Base-by-base conservation (phyloP, 2,329 filamentous ascomycete species). In the Microdochium trichocladiopsis region DNA sequence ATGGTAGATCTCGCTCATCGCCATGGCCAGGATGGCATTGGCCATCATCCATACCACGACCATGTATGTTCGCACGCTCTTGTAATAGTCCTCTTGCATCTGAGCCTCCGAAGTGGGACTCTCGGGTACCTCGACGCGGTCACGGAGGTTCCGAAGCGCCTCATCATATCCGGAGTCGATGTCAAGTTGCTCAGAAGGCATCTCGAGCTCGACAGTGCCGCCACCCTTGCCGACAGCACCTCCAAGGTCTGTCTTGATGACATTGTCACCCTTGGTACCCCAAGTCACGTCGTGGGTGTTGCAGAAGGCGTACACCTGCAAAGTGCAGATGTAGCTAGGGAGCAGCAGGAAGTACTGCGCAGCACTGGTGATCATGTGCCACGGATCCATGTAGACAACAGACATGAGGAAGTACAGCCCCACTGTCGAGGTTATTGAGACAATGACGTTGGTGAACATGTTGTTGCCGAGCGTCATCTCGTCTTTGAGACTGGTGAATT, bases 281-380 rank as follows among this genome's bases (percentile, higher is more conserved):
- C 94, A 99, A 0, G 92, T 95, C 21, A 99, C 91, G 67, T 99
- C 94, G 80, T 99, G 94, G 0, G 93, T 95, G 74, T 99, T 99
- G 77, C 94, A 97, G 71, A 99, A 99, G 45, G 94, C 94, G 72
- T 99, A 99, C 21, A 97, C 91, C 70, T 99, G 94, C 2, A 99
- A 79, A 0, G 90, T 97, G 75, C 94, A 97, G 70, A 99, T 95
- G 74, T 97, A 99, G 37, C 80, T 86, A 0, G 94, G 94, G 33
- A 99, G 78, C 24, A 99, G 83, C 48, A 92, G 80, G 67, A 99
- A 96, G 76, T 99, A 99, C 68, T 96, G 92, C 1, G 79, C 82
- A 0, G 89, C 85, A 0, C 87, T 93, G 12, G 94, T 99, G 72
- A 99, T 88, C 88, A 99, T 94, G 76, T 99, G 94, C 94, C 94